Conservation (phyloP, 2,329 filamentous ascomycete species). For the Epichloe sibirici region DNA sequence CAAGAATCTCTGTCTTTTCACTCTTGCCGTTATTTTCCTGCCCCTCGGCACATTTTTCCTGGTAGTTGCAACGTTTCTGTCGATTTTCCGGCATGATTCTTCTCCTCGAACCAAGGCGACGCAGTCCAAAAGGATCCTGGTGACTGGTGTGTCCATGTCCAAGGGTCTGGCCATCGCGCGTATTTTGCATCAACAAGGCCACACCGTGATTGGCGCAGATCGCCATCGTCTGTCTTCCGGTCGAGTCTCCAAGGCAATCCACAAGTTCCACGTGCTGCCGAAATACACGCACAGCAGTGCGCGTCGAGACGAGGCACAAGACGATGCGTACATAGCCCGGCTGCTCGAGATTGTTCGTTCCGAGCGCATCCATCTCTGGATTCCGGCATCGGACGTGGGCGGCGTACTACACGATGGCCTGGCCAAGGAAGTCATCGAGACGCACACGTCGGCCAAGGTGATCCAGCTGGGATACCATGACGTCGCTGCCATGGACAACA, state of each 20-base stretch:
- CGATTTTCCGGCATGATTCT: background rate
- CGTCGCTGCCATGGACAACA: constrained; percentile 48
- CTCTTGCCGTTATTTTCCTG: constrained; percentile 26
- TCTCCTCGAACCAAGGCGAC: constrained; percentile 4
- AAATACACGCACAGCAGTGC: constrained; percentile 11
- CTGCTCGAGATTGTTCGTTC: constrained; percentile 45
- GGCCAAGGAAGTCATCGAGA: constrained; percentile 49
- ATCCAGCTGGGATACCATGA: constrained; percentile 49
- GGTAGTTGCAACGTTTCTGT: constrained; percentile 1
- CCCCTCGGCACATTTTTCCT: constrained; percentile 37
- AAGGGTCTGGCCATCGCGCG: constrained; percentile 58
- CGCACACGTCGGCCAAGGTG: constrained; percentile 43
- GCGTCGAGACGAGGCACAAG: background rate
- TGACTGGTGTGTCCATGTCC: constrained; percentile 62
- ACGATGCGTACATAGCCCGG: constrained; percentile 39
- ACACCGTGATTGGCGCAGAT: constrained; percentile 62
- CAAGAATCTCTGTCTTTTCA: constrained; percentile 14
- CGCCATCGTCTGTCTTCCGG: constrained; percentile 41
- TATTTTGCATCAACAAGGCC: constrained; percentile 49
- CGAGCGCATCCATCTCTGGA: constrained; percentile 58
- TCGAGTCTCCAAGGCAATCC: constrained; percentile 44
- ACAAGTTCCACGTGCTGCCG: constrained; percentile 38
- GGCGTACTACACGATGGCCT: constrained; percentile 54
- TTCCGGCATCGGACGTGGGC: constrained; percentile 58
- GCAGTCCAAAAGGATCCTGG: constrained; percentile 39